Base-by-base conservation (phyloP, 2,329 filamentous ascomycete genomes). In the Fusarium subtropicale region DNA sequence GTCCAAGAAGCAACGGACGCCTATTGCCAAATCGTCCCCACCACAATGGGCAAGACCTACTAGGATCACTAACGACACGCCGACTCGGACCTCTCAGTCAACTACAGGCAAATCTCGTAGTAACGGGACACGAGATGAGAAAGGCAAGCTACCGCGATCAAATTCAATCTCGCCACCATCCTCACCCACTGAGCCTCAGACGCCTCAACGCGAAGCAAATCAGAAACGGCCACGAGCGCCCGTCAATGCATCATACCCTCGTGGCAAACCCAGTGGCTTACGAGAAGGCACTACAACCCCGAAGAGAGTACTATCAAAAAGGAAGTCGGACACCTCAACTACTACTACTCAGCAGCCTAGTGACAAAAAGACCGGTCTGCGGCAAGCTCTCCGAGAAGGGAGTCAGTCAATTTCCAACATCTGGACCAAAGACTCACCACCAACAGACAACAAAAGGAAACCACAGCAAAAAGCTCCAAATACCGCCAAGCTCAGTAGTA, bases 301-400 rank as follows among this genome's bases (percentile, higher is more conserved):
- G n/a, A 67, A 45, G 36, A 70, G 47, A 68, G 69, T 51, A 4
- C 48, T 48, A 6, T 67, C 55, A 57, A 79, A 62, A 71, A 75
- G 63, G 59, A 71, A 67, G 56, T 60, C 61, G 33, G 74, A 60
- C 46, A 75, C 58, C 6, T 39, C 44, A 5, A 41, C 44, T 4
- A 41, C 20, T 41, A 34, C 30, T 44, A 66, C 42, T 22, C 70
- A 71, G 59, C 69, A 69, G 60, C 60, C 47, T 2, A 51, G 60
- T 12, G 85, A 86, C 47, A 87, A 84, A 71, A 86, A 79, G 62
- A 73, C 76, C 1, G 78, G 83, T 1, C 76, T 88, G 42, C 83
- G 85, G 36, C 83, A 84, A 56, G 86, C 81, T 5, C 75, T 89
- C n/a, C 85, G 80, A 57, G 86, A 84, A 58, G 80, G 84, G 9